Evolutionary conservation across 805 yeast genomes (phyloP).

Genomic region (Saccharomycopsis microspora): DNA sequence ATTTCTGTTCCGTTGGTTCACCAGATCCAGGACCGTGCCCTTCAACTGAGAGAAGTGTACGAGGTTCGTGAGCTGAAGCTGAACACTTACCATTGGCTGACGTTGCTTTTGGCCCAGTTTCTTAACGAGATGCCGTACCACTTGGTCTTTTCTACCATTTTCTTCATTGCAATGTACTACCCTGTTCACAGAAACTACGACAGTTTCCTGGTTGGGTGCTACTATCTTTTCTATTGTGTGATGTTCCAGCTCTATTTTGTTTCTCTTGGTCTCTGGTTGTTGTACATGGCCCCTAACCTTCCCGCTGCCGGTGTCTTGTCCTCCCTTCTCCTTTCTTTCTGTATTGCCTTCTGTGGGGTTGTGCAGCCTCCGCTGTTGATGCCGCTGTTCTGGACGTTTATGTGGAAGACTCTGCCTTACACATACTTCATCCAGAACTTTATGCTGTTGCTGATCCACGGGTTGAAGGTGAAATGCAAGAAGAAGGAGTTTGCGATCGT

Average conservation of each 20-base stretch:
- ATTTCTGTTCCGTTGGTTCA: slow-evolving; percentile 46
- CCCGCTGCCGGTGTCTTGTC: slow-evolving; percentile 54
- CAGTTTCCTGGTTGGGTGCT: slow-evolving; percentile 42
- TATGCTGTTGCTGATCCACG: slow-evolving; percentile 37
- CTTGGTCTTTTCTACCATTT: slow-evolving; percentile 35
- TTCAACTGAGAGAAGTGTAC: slow-evolving; percentile 45
- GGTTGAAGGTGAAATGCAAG: slow-evolving; percentile 38
- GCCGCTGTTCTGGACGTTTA: slow-evolving; percentile 81
- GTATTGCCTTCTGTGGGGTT: slow-evolving; percentile 60
- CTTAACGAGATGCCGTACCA: slow-evolving; percentile 54
- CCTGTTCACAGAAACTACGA: slow-evolving; percentile 32
- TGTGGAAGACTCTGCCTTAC: slow-evolving; percentile 65
- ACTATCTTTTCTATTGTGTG: slow-evolving; percentile 35
- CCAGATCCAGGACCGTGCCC: slow-evolving; percentile 52
- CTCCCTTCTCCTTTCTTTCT: slow-evolving; percentile 43
- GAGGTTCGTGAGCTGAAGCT: slow-evolving; percentile 65
- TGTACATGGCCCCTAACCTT: slow-evolving; percentile 53
- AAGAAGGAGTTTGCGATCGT: slow-evolving; percentile 36
- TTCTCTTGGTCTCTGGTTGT: slow-evolving; percentile 41
- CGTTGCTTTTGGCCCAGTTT: slow-evolving; percentile 41
- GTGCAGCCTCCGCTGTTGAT: slow-evolving; percentile 33
- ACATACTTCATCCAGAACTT: slow-evolving; percentile 59
- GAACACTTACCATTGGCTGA: slow-evolving; percentile 64
- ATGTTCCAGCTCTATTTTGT: slow-evolving; percentile 39
- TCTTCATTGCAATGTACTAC: slow-evolving; percentile 42